Evolutionary conservation across 169 alveolate genomes (phyloP).

Genomic region (Babesia ovata): DNA sequence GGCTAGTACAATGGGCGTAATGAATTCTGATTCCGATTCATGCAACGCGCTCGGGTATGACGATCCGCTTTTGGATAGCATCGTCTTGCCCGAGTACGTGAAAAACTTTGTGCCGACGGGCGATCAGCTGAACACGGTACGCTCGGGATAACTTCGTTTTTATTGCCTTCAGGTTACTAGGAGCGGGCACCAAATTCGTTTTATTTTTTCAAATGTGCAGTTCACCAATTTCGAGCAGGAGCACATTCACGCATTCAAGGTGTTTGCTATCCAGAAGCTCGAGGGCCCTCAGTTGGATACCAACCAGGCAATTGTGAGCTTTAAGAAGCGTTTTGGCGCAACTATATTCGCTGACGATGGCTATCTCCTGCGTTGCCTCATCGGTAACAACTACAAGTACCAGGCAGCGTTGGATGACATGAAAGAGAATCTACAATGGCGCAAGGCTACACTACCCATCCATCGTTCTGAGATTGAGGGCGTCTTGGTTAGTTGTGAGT

Average conservation of each 20-base stretch:
- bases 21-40: conserved; percentile 16
- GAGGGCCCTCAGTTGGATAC: conserved; percentile 65
- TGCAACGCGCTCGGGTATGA: conserved; percentile 46
- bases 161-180: conserved; percentile 49
- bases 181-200: conserved; percentile 69
- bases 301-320: conserved; percentile 33
- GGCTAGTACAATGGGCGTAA: conserved; percentile 5
- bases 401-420: conserved; percentile 66
- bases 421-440: conserved; percentile 72
- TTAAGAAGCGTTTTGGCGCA: conserved; percentile 43
- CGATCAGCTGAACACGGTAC: conserved; percentile 48
- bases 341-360: conserved; percentile 73
- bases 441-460: conserved; percentile 74
- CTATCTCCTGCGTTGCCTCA: conserved; percentile 72
- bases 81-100: conserved; percentile 65
- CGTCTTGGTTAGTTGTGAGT: conserved; percentile 36
- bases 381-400: conserved; percentile 70
- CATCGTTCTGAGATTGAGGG: conserved; percentile 53
- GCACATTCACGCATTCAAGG: conserved; percentile 69
- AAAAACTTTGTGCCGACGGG: conserved; percentile 37
- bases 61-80: conserved; percentile 63
- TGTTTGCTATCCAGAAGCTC: conserved; percentile 57
- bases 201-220: conserved; percentile 70
- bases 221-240: conserved; percentile 70
- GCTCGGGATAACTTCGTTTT: not conserved